phyloP scores from a whole-genome alignment of 768 basidiomycete species.

The Cystofilobasidium bisporidii region DNA sequence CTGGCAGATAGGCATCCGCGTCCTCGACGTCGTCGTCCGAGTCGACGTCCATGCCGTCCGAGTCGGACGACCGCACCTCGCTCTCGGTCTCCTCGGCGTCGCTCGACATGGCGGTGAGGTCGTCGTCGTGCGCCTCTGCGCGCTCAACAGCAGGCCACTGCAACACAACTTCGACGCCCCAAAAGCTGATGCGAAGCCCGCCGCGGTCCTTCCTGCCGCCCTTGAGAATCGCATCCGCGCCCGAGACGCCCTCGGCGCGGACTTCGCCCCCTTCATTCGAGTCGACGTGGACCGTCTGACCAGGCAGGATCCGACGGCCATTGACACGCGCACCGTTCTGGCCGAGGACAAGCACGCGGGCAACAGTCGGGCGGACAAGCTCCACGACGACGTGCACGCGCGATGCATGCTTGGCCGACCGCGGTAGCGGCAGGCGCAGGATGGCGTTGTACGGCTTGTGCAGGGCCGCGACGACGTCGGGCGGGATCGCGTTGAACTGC shows the following conservation, averaged over 20 bases:
- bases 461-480: background rate
- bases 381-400: constrained; percentile 17
- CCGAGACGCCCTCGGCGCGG: background rate
- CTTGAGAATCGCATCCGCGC: constrained; percentile 6
- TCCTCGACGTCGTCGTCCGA: constrained; percentile 4
- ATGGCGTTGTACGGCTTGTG: background rate
- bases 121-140: background rate
- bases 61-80: background rate
- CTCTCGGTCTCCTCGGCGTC: constrained; percentile 4
- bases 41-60: constrained; percentile 1
- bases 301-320: constrained; percentile 5
- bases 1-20: constrained; percentile 7
- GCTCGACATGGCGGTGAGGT: background rate
- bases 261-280: background rate
- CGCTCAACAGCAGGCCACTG: constrained; percentile 2
- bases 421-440: constrained; percentile 18
- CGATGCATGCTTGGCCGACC: constrained; percentile 10
- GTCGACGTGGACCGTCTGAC: constrained; percentile 10
- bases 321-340: constrained; percentile 25
- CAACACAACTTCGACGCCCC: constrained; percentile 18
- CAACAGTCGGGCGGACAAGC: background rate
- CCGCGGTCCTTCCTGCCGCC: background rate
- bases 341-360: constrained; percentile 20
- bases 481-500: background rate
- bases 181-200: constrained; percentile 8